Conservation (phyloP, 768 basidiomycete species). For the Tylopilus rubrobrunneus region DNA sequence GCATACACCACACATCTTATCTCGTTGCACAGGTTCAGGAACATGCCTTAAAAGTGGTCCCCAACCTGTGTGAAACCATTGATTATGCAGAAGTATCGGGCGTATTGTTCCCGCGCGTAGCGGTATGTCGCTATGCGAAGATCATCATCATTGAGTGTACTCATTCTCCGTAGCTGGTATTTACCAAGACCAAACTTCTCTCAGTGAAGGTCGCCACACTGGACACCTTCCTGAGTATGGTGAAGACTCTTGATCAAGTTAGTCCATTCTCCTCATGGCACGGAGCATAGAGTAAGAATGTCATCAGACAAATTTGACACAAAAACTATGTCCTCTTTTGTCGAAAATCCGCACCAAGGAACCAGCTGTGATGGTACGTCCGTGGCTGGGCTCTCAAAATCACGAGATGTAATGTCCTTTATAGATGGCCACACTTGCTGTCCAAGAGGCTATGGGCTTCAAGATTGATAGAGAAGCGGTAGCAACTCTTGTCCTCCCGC, state of each 20-base stretch:
- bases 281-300: background rate
- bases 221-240: slow-evolving; percentile 79
- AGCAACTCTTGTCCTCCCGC: slow-evolving; percentile 82
- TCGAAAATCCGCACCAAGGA: slow-evolving; percentile 96
- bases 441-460: slow-evolving; percentile 95
- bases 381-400: background rate
- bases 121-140: slow-evolving; percentile 48
- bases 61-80: slow-evolving; percentile 85
- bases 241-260: slow-evolving; percentile 87
- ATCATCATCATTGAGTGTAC: background rate
- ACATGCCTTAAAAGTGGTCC: slow-evolving; percentile 77
- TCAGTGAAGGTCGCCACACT: slow-evolving; percentile 90
- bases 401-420: slow-evolving; percentile 2
- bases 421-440: slow-evolving; percentile 82
- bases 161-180: slow-evolving; percentile 63
- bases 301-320: slow-evolving; percentile 77
- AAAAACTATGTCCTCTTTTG: slow-evolving; percentile 91
- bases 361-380: slow-evolving; percentile 81
- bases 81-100: slow-evolving; percentile 95
- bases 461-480: slow-evolving; percentile 94
- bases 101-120: slow-evolving; percentile 86
- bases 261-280: slow-evolving; percentile 7
- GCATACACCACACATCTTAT: background rate
- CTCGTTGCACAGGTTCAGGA: slow-evolving; percentile 74
- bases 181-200: slow-evolving; percentile 86